phyloP scores from a whole-genome alignment of 495 filamentous ascomycete species.

The Penicillium coprophilum region DNA sequence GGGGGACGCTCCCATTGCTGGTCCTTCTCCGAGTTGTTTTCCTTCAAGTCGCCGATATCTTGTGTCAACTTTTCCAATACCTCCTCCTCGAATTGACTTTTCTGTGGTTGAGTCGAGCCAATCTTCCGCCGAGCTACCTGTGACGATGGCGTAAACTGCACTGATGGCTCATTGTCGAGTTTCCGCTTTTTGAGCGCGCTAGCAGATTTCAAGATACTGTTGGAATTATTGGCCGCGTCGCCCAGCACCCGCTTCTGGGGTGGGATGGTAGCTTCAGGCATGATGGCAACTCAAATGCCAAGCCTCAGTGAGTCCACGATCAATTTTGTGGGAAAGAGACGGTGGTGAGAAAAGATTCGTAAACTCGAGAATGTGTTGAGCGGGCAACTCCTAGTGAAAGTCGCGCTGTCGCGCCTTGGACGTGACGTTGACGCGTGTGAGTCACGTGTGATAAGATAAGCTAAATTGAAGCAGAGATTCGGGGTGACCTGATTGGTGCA shows the following conservation, averaged over 20 bases:
- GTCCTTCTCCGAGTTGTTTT: constrained; percentile 85
- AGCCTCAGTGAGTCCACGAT: neutral
- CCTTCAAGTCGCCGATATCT: constrained; percentile 80
- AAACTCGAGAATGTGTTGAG: constrained; percentile 17
- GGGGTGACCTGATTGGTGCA: constrained; percentile 3
- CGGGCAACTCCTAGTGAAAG: constrained; percentile 16
- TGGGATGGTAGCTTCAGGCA: constrained; percentile 51
- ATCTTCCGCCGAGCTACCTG: constrained; percentile 56
- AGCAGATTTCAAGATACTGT: constrained; percentile 49
- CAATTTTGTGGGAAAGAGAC: neutral
- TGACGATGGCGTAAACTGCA: constrained; percentile 57
- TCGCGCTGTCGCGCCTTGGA: constrained; percentile 27
- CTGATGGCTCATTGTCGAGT: constrained; percentile 58
- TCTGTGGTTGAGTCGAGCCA: constrained; percentile 73
- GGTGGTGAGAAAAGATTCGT: neutral
- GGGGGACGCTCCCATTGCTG: constrained; percentile 88
- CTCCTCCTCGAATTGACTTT: constrained; percentile 90
- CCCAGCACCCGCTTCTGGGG: constrained; percentile 59
- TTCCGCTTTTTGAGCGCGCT: constrained; percentile 72
- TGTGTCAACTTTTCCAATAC: constrained; percentile 93
- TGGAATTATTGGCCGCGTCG: constrained; percentile 55
- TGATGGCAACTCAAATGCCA: constrained; percentile 30
- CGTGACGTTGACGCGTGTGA: constrained; percentile 33
- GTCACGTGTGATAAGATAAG: constrained; percentile 31
- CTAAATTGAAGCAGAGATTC: constrained; percentile 5